Evolutionary conservation across 306 rosid genomes (phyloP).

Genomic region (Parietaria judaica): DNA sequence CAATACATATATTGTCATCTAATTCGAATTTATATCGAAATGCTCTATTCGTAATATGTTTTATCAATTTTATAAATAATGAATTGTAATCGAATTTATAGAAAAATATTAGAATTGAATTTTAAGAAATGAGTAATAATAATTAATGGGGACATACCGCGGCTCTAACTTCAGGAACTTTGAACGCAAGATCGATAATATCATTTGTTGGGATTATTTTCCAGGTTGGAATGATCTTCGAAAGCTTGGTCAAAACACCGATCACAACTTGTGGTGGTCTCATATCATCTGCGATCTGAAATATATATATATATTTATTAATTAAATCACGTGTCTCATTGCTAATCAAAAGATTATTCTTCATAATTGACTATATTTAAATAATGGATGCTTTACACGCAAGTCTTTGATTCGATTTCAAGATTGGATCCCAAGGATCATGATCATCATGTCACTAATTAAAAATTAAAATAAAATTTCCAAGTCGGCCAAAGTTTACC

Average conservation of each 20-base stretch:
- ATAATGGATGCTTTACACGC: background rate
- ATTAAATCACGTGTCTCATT: no score
- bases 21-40: no score
- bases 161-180: constrained; percentile 51
- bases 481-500: constrained; percentile 8
- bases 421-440: constrained; percentile 6
- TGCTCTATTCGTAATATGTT: no score
- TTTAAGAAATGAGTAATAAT: background rate
- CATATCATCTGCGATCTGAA: constrained; percentile 70
- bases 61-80: no score
- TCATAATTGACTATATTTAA: no score
- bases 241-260: constrained; percentile 34
- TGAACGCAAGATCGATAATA: constrained; percentile 56
- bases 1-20: no score
- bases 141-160: constrained; percentile 25
- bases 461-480: background rate
- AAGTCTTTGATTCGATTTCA: background rate
- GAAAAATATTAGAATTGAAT: no score
- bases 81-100: no score
- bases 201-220: constrained; percentile 59
- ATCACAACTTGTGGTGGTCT: constrained; percentile 37
- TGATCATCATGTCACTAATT: background rate
- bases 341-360: background rate
- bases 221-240: constrained; percentile 63
- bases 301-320: background rate